Conservation (phyloP, 2,329 filamentous ascomycete species). For the Zalaria obscura region DNA sequence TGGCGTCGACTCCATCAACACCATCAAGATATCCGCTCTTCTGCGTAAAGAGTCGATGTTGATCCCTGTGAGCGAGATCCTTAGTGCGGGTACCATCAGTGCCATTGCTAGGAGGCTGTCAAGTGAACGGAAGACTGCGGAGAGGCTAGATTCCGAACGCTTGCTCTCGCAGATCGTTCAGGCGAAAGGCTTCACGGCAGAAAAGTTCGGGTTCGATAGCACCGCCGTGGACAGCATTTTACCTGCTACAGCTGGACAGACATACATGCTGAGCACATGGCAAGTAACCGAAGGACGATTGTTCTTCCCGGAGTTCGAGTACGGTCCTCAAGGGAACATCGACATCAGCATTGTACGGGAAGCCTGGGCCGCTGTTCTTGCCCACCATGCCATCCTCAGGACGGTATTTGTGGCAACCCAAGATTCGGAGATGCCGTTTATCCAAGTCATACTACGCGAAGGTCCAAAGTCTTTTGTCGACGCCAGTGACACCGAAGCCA, state of each 20-base stretch:
- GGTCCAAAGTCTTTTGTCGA: slow-evolving; percentile 16
- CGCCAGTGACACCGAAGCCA: slow-evolving; percentile 8
- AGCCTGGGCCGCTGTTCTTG: slow-evolving; percentile 49
- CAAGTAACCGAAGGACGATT: slow-evolving; percentile 48
- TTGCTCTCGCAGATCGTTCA: slow-evolving; percentile 4
- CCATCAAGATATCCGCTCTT: slow-evolving; percentile 66
- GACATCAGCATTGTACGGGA: slow-evolving; percentile 28
- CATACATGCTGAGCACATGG: slow-evolving; percentile 70
- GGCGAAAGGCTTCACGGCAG: slow-evolving; percentile 1
- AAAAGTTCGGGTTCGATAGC: slow-evolving; percentile 21
- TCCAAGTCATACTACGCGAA: slow-evolving; percentile 47
- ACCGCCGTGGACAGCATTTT: slow-evolving; percentile 42
- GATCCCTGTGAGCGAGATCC: slow-evolving; percentile 56
- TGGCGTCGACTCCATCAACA: slow-evolving; percentile 81
- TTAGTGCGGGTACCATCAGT: slow-evolving; percentile 49
- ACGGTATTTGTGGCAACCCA: slow-evolving; percentile 48
- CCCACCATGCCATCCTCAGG: slow-evolving; percentile 49
- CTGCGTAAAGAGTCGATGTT: slow-evolving; percentile 49
- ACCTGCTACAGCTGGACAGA: slow-evolving; percentile 63
- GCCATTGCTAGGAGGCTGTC: slow-evolving; percentile 38
- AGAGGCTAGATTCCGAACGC: not conserved
- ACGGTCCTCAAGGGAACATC: slow-evolving; percentile 32
- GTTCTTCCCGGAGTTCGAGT: slow-evolving; percentile 64
- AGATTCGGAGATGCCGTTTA: slow-evolving; percentile 34
- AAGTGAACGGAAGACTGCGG: slow-evolving; percentile 4